Percentiles rank a stretch among this genome's conserved stretches.
Conservation (phyloP, 176 grass and related monocot genomes). For the Carex parvula region DNA sequence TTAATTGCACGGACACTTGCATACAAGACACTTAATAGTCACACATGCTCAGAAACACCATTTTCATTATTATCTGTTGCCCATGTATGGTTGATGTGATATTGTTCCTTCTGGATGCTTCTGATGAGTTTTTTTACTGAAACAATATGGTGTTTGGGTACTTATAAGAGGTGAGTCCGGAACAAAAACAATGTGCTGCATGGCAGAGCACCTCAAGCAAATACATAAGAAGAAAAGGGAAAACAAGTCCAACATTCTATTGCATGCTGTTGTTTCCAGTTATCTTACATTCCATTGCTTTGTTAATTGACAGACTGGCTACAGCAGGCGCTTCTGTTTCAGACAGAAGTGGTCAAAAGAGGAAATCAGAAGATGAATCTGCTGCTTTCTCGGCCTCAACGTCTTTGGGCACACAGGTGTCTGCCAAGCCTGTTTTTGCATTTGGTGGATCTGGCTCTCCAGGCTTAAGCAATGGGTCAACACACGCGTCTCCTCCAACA, state of each 20-base stretch:
- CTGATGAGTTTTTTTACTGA: background rate
- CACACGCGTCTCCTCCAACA: conserved; percentile 17
- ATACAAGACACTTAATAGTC: background rate
- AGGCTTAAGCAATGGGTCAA: conserved; percentile 10
- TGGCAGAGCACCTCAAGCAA: background rate
- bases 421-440: background rate
- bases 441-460: conserved; percentile 11
- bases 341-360: conserved; percentile 24
- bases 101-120: background rate
- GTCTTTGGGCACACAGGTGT: background rate
- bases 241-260: background rate
- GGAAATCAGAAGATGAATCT: conserved; percentile 26
- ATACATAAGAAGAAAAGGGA: background rate
- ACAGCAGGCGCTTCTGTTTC: background rate
- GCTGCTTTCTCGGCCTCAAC: background rate
- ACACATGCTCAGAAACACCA: background rate
- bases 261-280: background rate
- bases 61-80: background rate
- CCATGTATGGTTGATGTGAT: background rate
- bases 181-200: background rate
- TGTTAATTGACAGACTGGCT: background rate
- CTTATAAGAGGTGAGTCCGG: background rate
- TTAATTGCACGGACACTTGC: background rate
- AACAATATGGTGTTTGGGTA: background rate
- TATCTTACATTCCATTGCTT: conserved; percentile 4